Evolutionary conservation across 2,329 filamentous ascomycete species (phyloP).

Genomic region (Blastomyces emzantsi): DNA sequence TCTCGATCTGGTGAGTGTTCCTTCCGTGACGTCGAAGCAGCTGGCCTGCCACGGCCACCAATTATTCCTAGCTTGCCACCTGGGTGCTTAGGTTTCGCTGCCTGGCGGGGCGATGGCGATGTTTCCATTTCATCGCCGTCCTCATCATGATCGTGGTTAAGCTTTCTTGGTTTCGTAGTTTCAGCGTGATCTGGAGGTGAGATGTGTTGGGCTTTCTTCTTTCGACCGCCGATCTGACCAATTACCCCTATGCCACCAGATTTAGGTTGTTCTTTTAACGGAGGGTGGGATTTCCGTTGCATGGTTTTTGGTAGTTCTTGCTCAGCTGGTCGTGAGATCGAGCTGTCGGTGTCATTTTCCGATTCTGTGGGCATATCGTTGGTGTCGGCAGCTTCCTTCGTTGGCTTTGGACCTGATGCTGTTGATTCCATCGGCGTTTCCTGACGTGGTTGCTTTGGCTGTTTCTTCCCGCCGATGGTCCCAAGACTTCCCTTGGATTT

Average conservation of each 20-base stretch:
- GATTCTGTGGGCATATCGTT: slow-evolving; percentile 11
- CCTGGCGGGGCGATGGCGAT: slow-evolving; percentile 9
- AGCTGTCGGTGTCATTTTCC: slow-evolving; percentile 10
- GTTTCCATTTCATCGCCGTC: slow-evolving; percentile 8
- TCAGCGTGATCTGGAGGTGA: slow-evolving; percentile 2
- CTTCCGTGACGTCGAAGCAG: not conserved
- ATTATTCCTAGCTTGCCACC: slow-evolving; percentile 30
- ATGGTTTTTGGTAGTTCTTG: slow-evolving; percentile 5
- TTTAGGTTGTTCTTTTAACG: slow-evolving; percentile 13
- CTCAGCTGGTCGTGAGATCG: slow-evolving; percentile 9
- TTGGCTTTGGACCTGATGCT: slow-evolving; percentile 4
- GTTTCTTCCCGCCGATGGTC: slow-evolving; percentile 7
- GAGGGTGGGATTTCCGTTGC: slow-evolving; percentile 4
- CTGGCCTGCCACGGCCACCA: slow-evolving; percentile 17
- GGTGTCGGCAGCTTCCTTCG: not conserved
- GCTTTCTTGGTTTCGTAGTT: slow-evolving; percentile 11
- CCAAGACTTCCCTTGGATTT: not conserved
- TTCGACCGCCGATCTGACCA: slow-evolving; percentile 28
- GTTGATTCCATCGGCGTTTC: slow-evolving; percentile 6
- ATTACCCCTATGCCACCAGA: slow-evolving; percentile 17
- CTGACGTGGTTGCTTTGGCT: slow-evolving; percentile 9
- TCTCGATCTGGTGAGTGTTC: not conserved
- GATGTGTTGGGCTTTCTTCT: slow-evolving; percentile 17
- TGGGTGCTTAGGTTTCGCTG: slow-evolving; percentile 17
- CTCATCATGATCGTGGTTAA: slow-evolving; percentile 15